Evolutionary conservation across 2,329 filamentous ascomycete species (phyloP).

Genomic region (Venturia effusa): DNA sequence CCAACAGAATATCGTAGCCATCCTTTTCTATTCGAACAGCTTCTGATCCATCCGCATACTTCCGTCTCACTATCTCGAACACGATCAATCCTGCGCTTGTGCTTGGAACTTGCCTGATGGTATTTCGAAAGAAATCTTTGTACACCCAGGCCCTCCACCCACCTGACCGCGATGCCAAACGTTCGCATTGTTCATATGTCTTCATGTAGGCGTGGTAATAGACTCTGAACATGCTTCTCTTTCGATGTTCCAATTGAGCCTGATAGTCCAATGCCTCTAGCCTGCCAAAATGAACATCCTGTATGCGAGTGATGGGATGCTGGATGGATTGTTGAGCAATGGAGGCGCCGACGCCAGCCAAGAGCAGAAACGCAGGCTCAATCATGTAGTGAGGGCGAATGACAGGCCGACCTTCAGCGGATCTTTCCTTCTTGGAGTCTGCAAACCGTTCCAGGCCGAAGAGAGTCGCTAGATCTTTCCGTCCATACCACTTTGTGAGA

Average conservation of each 20-base stretch:
- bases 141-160: slow-evolving; percentile 56
- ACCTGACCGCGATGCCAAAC: slow-evolving; percentile 47
- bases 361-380: slow-evolving; percentile 59
- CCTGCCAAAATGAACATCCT: slow-evolving; percentile 62
- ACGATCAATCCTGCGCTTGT: slow-evolving; percentile 69
- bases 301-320: slow-evolving; percentile 61
- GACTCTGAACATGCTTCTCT: slow-evolving; percentile 44
- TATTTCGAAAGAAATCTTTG: slow-evolving; percentile 60
- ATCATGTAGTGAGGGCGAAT: slow-evolving; percentile 67
- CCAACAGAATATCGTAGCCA: slow-evolving; percentile 60
- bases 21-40: slow-evolving; percentile 40
- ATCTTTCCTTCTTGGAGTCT: background rate
- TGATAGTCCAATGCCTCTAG: slow-evolving; percentile 61
- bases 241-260: slow-evolving; percentile 35
- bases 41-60: slow-evolving; percentile 43
- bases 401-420: slow-evolving; percentile 29
- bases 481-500: slow-evolving; percentile 58
- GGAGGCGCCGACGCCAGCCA: slow-evolving; percentile 59
- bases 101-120: slow-evolving; percentile 63
- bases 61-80: slow-evolving; percentile 64
- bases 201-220: slow-evolving; percentile 64
- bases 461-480: slow-evolving; percentile 26
- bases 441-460: slow-evolving; percentile 6
- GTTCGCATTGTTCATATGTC: slow-evolving; percentile 50
- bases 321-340: slow-evolving; percentile 57